Percentiles rank a stretch among this genome's conserved stretches.
These are phyloP conservation scores for Eimeria sp. DNA, from an alignment of 169 alveolate genomes.

Conservation along the genomic window DNA sequence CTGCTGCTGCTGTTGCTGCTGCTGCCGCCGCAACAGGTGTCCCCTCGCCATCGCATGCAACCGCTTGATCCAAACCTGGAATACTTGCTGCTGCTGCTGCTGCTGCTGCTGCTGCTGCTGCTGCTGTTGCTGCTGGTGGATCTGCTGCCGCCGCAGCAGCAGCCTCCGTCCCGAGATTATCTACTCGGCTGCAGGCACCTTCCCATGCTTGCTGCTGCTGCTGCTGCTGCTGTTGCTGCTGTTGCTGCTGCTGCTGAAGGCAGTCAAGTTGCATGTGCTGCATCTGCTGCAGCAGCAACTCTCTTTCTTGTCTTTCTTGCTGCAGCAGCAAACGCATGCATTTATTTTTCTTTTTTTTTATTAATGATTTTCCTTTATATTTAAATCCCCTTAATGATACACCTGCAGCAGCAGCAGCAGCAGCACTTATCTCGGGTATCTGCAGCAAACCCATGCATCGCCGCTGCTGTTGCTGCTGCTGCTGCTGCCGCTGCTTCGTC, in stretches of 20 bases:
- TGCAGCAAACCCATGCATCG: background rate
- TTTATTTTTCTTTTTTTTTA: background rate
- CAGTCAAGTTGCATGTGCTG: no score
- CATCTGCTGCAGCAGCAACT: background rate
- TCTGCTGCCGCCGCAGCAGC: background rate
- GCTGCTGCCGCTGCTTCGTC: constrained; percentile 2
- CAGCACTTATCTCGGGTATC: background rate
- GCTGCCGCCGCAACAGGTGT: background rate
- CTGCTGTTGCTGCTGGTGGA: background rate
- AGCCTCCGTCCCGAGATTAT: background rate
- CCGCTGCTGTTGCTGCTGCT: background rate
- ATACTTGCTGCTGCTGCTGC: no score
- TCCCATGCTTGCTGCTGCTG: background rate
- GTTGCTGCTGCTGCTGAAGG: background rate
- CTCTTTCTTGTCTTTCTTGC: background rate
- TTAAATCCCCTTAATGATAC: background rate
- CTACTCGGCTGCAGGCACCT: no score
- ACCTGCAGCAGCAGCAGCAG: constrained; percentile 59
- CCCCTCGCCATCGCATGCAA: no score
- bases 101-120: no score
- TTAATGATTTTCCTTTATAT: background rate
- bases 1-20: background rate
- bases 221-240: background rate
- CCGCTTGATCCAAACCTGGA: no score
- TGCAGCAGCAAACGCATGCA: constrained; percentile 50